Conservation (phyloP, 768 basidiomycete genomes). For the Lentinula sp. region DNA sequence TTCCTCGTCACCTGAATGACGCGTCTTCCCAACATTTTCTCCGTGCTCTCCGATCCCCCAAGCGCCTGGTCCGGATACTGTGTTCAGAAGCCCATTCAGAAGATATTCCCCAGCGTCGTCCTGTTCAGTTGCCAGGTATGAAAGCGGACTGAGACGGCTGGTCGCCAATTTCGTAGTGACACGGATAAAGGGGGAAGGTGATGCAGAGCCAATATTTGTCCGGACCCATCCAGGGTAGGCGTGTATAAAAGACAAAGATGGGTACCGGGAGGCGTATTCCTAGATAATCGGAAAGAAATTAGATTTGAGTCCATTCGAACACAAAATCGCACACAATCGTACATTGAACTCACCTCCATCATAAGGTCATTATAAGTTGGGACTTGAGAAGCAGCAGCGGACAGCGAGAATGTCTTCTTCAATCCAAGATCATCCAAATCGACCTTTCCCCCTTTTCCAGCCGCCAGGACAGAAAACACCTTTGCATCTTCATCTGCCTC, state of each 20-base stretch:
- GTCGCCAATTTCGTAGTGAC: neutral
- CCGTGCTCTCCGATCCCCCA: slow-evolving; percentile 25
- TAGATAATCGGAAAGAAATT: neutral
- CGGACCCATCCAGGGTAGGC: slow-evolving; percentile 3
- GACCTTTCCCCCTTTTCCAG: slow-evolving; percentile 21
- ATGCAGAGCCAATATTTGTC: neutral
- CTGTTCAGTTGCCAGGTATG: neutral
- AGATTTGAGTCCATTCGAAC: neutral
- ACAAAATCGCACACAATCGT: neutral
- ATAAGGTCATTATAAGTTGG: slow-evolving; percentile 29
- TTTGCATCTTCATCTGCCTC: slow-evolving; percentile 30
- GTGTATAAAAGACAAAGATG: neutral
- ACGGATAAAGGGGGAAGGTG: neutral
- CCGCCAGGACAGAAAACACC: slow-evolving; percentile 27
- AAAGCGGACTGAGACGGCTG: neutral
- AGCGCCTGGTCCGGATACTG: neutral
- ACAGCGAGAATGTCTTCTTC: slow-evolving; percentile 23
- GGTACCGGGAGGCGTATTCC: slow-evolving; percentile 1
- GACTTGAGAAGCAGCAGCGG: slow-evolving; percentile 15
- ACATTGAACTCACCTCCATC: slow-evolving; percentile 21
- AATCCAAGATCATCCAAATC: slow-evolving; percentile 29
- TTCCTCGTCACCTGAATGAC: slow-evolving; percentile 30
- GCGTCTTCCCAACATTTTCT: slow-evolving; percentile 23
- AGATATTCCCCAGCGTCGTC: slow-evolving; percentile 1
- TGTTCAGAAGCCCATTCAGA: neutral